Base-by-base conservation (phyloP, 2,329 filamentous ascomycete genomes). In the Stagonosporopsis chrysanthemi region DNA sequence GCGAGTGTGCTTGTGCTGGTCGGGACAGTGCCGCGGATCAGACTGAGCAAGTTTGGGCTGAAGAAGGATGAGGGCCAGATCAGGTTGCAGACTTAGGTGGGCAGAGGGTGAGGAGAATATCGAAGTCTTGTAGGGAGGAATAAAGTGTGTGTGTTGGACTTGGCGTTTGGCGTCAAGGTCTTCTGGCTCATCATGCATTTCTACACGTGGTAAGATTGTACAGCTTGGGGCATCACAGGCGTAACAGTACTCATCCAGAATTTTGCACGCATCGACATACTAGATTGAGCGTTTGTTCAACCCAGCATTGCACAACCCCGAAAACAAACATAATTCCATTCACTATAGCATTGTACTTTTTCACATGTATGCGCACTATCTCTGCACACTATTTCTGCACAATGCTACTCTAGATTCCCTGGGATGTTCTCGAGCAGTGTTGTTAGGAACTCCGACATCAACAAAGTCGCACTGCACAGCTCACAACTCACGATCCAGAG, bases 1-100 rank as follows among this genome's bases (percentile, higher is more conserved):
- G 83, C 88, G 1, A 80, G 83, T 4, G 79, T 88, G 12, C 73
- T 97, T 35, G 80, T 92, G 28, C 70, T 95, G 9, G 67, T 86
- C 19, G 94, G 95, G 0, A 78, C 96, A 15, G 82, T 90, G 56
- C 89, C 93, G 7, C 85, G 94, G 62, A 87, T 97, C 60, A 90
- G 92, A 81, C 86, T 89, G 79, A 84, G 86, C 61, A 98, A 98
- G 81, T 81, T 97, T 56, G 91, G 91, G 0, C 73, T 86, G 48
- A 70, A 62, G 65, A 71, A 52, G 52, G 62, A 48, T 33, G 58
- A 56, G 41, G 60, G 62, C 6, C 41, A 43, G 49, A 55, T 62
- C 33, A 61, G 59, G 52, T 36, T 66, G 45, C 42, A 54, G 47
- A 38, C 51, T n/a, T 61, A 47, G 38, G 14, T 6, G n/a, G 22